Base-by-base conservation (phyloP, 2,329 filamentous ascomycete species). In the Fusarium napiforme region DNA sequence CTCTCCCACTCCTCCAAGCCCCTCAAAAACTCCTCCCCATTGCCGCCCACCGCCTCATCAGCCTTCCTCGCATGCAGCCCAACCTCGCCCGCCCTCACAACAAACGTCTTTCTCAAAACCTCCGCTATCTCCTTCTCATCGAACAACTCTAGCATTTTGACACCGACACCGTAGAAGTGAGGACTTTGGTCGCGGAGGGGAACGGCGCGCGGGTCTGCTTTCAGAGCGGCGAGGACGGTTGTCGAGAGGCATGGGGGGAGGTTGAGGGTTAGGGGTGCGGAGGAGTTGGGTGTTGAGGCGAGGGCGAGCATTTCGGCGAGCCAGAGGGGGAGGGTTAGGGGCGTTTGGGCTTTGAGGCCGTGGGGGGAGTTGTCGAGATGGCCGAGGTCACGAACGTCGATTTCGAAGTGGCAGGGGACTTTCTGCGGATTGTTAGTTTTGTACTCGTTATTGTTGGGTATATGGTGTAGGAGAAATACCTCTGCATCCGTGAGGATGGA, bases 351-450 rank as follows among this genome's bases (percentile, higher is more conserved):
- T 81, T 96, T 96, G 77, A 98, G 91, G 80, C 93, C 83, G 37
- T 87, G 84, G 30, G 93, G 88, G 79, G 94, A 96, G 78, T 95
- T 95, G 83, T 97, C 95, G 67, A 99, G 88, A 81, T 97, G 94
- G 75, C 95, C 95, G 50, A 98, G 89, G 64, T 93, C 91, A 26
- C 95, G 93, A 37, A 97, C 92, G 67, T 96, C 93, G 79, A 98
- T 89, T 79, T 97, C 93, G 84, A 98, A 98, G 58, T 93, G 97
- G 85, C 95, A 97, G 45, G 96, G 96, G 37, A 98, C 90, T 93
- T 98, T 98, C 91, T 97, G 76, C 4, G 23, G 37, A 32, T n/a
- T 43, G 45, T 73, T 39, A 74, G 55, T 5, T 30, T 21, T 42
- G 23, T 23, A 23, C 23, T 23, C 23, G 23, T 23, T 23, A 23